Evolutionary conservation across 2,329 filamentous ascomycete species (phyloP), one percentile per base, ranked within the genome.

Genomic region (Massarina eburnea): DNA sequence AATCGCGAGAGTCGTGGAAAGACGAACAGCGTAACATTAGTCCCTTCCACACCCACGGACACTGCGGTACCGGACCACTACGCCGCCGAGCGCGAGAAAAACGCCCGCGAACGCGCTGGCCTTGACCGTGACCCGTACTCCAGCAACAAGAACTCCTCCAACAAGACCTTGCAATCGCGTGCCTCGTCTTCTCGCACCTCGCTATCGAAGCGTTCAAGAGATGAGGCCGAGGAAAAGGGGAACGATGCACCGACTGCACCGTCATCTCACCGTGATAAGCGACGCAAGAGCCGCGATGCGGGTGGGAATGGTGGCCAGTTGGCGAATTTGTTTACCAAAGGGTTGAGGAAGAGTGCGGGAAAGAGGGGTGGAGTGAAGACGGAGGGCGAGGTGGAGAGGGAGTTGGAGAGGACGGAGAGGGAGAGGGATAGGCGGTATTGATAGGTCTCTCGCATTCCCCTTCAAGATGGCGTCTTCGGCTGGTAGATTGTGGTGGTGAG

Each of bases 31-130:
- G 35, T 39, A 7, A 42, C 36, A 17, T 45, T 43, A 6, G 18
- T 49, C 4, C 38, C 39, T 4, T 33, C 52, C 3, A 44, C 47
- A 15, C 43, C 46, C 5, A 40, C 46, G 12, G 46, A 48, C 7
- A 35, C 58, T 8, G 49, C 55, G 1, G 37, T 53, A 10, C 59
- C 61, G 45, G 83, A 87, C 53, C 77, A 81, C n/a, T 85, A 88
- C 66, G 85, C 85, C 1, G 73, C 84, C 0, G 86, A 89, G 67
- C 81, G 86, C 18, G 85, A 88, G 62, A 58, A 52, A 17, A 66
- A 69, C n/a, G 60, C 59, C 12, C 55, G 62, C 1, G 64, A 66
- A 41, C 57, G 65, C 7, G 64, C 64, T 18, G 61, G 64, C 19
- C 56, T 56, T 12, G 56, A 62, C 24, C 57, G 59, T 14, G 54